Percentiles rank a stretch among this genome's conserved stretches.
Conservation (phyloP, 768 basidiomycete species). For the Royoungia palumana region DNA sequence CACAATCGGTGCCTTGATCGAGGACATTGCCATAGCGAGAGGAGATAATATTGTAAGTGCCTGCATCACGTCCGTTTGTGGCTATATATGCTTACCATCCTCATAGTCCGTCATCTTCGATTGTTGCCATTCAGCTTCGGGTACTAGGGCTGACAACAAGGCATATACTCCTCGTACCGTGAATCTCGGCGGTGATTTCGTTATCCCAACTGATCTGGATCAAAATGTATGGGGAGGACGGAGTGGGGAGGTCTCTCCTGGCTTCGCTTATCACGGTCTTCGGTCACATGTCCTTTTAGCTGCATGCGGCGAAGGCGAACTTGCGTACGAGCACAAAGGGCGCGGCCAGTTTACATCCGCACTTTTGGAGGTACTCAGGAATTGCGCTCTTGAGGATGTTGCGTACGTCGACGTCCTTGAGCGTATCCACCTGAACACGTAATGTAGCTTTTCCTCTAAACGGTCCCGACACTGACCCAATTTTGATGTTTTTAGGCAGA, state of each 20-base stretch:
- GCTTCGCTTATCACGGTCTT: conserved; percentile 27
- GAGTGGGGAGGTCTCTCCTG: conserved; percentile 8
- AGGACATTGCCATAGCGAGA: conserved; percentile 34
- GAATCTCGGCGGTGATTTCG: background rate
- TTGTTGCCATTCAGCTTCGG: conserved; percentile 43
- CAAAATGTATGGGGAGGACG: conserved; percentile 18
- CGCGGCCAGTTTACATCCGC: conserved; percentile 26
- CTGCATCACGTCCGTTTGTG: background rate
- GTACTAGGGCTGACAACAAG: conserved; percentile 24
- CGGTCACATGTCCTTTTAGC: conserved; percentile 42
- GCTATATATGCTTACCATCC: background rate
- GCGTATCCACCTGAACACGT: conserved; percentile 15
- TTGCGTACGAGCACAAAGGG: conserved; percentile 25
- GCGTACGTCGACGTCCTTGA: conserved; percentile 25
- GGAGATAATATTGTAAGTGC: conserved; percentile 44
- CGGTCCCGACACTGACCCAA: background rate
- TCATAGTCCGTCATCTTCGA: conserved; percentile 44
- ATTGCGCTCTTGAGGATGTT: conserved; percentile 8
- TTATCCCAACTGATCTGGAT: conserved; percentile 24
- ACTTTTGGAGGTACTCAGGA: conserved; percentile 16
- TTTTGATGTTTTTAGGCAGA: conserved; percentile 16
- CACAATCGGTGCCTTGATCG: conserved; percentile 37
- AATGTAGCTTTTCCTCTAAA: background rate
- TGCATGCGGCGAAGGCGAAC: conserved; percentile 37
- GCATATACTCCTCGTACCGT: conserved; percentile 7